Evolutionary conservation across 805 yeast species (phyloP).

Genomic region (Blastobotrys robertii): DNA sequence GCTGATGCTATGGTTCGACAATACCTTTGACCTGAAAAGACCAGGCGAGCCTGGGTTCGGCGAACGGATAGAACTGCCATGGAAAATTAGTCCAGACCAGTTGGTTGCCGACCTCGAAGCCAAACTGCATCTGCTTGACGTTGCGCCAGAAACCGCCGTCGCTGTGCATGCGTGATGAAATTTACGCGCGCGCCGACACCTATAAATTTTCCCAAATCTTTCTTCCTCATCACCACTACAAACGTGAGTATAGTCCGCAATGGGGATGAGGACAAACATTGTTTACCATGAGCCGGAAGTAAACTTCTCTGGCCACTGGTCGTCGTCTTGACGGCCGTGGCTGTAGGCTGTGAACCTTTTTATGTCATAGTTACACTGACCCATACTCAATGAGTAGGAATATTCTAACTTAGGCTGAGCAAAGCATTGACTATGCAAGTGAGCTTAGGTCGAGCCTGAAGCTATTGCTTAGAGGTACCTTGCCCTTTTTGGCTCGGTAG

Average conservation of each 20-base stretch:
- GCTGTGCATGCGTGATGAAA: not conserved
- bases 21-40: constrained; percentile 54
- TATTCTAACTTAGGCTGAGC: too few species aligned
- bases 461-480: too few species aligned
- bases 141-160: not conserved
- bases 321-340: constrained; percentile 9
- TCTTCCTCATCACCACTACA: not conserved
- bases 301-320: not conserved
- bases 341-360: constrained; percentile 9
- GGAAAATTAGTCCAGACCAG: constrained; percentile 17
- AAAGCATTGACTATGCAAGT: too few species aligned
- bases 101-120: too few species aligned
- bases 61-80: constrained; percentile 28
- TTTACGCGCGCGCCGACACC: not conserved
- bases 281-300: constrained; percentile 7
- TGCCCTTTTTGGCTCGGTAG: too few species aligned
- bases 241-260: not conserved
- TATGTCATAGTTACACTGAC: constrained; percentile 20
- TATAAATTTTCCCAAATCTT: not conserved
- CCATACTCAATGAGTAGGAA: not conserved
- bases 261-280: constrained; percentile 5
- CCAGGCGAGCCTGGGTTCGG: constrained; percentile 66
- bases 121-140: not conserved
- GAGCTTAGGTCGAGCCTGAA: too few species aligned
- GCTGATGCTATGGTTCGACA: constrained; percentile 76